These are phyloP conservation scores for Platanthera guangdongensis DNA, from an alignment of 106 monocot genomes.

Conservation along the genomic window DNA sequence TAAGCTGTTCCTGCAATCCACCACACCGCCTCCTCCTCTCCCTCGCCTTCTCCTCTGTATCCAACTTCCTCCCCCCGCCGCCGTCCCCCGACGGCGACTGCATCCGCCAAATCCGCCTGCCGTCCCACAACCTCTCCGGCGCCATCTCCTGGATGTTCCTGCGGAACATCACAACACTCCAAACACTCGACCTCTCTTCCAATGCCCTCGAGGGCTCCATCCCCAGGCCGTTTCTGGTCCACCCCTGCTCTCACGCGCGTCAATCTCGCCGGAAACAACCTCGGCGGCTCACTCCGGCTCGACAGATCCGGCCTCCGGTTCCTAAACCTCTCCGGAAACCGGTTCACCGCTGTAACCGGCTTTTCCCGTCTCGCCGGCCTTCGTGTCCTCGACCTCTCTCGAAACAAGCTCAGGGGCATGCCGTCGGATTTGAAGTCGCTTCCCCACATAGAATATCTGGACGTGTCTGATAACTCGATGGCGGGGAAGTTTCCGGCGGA, in stretches of 20 bases:
- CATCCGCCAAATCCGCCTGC: slow-evolving; percentile 30
- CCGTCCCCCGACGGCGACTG: not conserved
- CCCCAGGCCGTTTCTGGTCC: slow-evolving; percentile 55
- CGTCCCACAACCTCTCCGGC: slow-evolving; percentile 55
- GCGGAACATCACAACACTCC: slow-evolving; percentile 40
- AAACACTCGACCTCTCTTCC: slow-evolving; percentile 56
- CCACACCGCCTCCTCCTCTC: slow-evolving; percentile 20
- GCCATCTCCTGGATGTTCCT: slow-evolving; percentile 59
- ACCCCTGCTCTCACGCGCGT: slow-evolving; percentile 37
- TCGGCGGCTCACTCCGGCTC: slow-evolving; percentile 66
- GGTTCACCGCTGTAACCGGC: slow-evolving; percentile 45
- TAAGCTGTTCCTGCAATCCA: slow-evolving; percentile 16
- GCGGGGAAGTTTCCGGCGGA: slow-evolving; percentile 39
- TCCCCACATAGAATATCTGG: slow-evolving; percentile 20
- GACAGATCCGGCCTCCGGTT: not conserved
- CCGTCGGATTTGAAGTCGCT: slow-evolving; percentile 21
- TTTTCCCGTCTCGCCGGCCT: slow-evolving; percentile 21
- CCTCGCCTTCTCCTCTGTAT: slow-evolving; percentile 33
- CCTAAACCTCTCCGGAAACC: slow-evolving; percentile 65
- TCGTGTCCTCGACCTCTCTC: slow-evolving; percentile 42
- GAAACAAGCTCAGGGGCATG: slow-evolving; percentile 20
- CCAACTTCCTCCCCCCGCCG: slow-evolving; percentile 18
- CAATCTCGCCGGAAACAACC: slow-evolving; percentile 55
- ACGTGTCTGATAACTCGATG: slow-evolving; percentile 60
- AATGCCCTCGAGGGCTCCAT: slow-evolving; percentile 63